Base-by-base conservation (phyloP, 352 stramenopile genomes). In the Globisporangium acanthophoron region DNA sequence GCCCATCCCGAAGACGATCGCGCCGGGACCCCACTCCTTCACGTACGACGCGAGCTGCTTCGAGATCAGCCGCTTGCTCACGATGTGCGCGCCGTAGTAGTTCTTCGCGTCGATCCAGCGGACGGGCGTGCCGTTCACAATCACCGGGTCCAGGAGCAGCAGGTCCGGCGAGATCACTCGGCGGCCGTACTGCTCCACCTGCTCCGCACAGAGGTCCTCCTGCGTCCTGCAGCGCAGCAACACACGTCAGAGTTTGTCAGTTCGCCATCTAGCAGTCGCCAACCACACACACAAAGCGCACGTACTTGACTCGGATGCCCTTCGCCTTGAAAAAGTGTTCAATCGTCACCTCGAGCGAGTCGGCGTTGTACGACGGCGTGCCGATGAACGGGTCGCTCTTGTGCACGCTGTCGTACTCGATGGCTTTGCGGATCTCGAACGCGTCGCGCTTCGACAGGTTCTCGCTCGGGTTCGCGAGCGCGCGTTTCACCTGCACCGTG, bases 41-140 rank as follows among this genome's bases (percentile, higher is more conserved):
- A 94, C 81, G 62, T 94, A 94, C 40, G 81, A 88, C 47, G 70
- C 69, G 12, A 94, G 63, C 54, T 94, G 84, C 35, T 86, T 88
- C 31, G 82, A 84, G 66, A 94, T 92, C 45, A 92, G 59, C 1
- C 80, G 74, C 73, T 94, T 94, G 66, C 81, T 91, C 46, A 94
- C 84, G 55, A 94, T 92, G 67, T 94, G 84, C n/a, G 84, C 81
- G 37, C 84, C 84, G 62, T 94, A 94, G 59, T 92, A 94, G 66
- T 94, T 94, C 67, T 94, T 94, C 41, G 84, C 84, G 54, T 94
- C 84, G 59, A 94, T 90, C 84, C 84, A 94, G 33, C 84, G 84
- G 54, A 94, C 89, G 6, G 84, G 84, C 29, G 83, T 85, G 48
- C 82, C 84, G 67, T 94, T 94, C 52, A 94, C 84, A 53, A 92